A percentile compares a stretch with the other conserved stretches of the same genome.
phyloP scores from a whole-genome alignment of 257 asterid genomes.

The Voacanga thouarsii region DNA sequence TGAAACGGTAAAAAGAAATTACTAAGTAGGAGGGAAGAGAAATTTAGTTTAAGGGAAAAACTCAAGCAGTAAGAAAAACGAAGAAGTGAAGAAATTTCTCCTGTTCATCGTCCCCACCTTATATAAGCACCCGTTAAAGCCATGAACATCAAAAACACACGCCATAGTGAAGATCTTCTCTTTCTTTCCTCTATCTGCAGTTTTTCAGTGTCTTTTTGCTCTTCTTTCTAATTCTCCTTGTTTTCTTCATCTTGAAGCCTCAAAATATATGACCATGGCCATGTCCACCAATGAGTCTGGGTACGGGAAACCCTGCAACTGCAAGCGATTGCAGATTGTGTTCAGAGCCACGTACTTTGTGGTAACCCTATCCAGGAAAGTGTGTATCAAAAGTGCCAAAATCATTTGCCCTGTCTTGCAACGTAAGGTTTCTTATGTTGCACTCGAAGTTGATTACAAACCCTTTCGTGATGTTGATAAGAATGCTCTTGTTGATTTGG shows the following conservation, averaged over 20 bases:
- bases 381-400: not conserved
- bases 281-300: not conserved
- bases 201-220: not conserved
- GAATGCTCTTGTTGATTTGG: constrained; percentile 4
- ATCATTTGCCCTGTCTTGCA: constrained; percentile 1
- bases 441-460: not conserved
- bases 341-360: constrained; percentile 16
- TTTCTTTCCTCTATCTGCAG: no score
- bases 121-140: not conserved
- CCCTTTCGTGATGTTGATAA: constrained; percentile 6
- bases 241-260: constrained; percentile 3
- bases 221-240: not conserved
- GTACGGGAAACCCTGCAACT: not conserved
- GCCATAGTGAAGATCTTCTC: no score
- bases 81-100: not conserved
- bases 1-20: not conserved
- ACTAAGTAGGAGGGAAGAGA: no score
- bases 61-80: not conserved
- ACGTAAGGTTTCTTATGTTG: not conserved
- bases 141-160: not conserved
- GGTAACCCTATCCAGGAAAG: constrained; percentile 1
- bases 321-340: constrained; percentile 13
- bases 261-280: not conserved
- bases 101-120: not conserved
- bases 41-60: not conserved